Evolutionary conservation across 805 yeast genomes (phyloP).

Genomic region (Lipomyces yamanashiensis): DNA sequence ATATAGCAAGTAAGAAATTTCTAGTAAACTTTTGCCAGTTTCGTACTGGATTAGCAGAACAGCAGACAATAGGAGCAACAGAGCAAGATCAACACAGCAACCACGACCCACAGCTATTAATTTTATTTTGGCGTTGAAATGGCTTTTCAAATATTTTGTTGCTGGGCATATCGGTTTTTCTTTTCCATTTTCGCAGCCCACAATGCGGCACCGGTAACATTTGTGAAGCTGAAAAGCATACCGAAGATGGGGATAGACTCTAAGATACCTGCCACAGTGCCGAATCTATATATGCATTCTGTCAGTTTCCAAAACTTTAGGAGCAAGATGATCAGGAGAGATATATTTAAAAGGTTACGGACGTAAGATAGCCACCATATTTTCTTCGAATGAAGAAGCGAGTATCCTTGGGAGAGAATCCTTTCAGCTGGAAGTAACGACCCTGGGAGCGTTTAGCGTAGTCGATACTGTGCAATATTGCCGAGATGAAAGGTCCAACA

Average conservation of each 20-base stretch:
- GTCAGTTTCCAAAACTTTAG: background rate
- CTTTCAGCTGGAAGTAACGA: constrained; percentile 58
- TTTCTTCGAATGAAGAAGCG: constrained; percentile 23
- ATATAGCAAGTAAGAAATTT: background rate
- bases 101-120: background rate
- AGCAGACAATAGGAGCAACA: constrained; percentile 1
- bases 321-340: background rate
- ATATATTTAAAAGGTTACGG: constrained; percentile 7
- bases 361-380: constrained; percentile 33
- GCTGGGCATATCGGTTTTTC: constrained; percentile 3
- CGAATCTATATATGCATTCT: constrained; percentile 21
- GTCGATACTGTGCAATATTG: constrained; percentile 53
- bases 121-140: background rate
- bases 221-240: constrained; percentile 33
- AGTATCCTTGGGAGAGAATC: constrained; percentile 48
- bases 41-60: background rate
- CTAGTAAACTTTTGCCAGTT: too few relatives aligned
- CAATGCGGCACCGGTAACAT: constrained; percentile 38
- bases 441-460: constrained; percentile 54
- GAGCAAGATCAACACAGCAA: background rate
- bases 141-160: background rate
- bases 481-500: constrained; percentile 55
- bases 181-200: constrained; percentile 35
- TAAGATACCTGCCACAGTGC: constrained; percentile 27
- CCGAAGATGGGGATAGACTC: constrained; percentile 34